Conservation (phyloP, 1,139 yeast species). For the Sugiyamaella castrensis region DNA sequence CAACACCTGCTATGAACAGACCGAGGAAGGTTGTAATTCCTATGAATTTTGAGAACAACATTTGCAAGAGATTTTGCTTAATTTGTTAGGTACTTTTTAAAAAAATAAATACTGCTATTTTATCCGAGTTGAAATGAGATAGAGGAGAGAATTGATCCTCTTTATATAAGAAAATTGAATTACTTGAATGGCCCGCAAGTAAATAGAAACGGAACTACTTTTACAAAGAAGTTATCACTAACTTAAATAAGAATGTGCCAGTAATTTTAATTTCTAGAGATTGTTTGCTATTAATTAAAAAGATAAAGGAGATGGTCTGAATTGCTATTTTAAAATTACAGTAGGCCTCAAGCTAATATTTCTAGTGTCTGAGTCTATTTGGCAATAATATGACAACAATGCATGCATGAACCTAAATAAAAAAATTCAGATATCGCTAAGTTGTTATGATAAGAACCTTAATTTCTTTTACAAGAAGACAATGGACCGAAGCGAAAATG, state of each 20-base stretch:
- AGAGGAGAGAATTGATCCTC: too few species aligned
- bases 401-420: not conserved
- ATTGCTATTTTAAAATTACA: not conserved
- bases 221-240: not conserved
- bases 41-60: constrained; percentile 3
- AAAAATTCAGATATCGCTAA: not conserved
- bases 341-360: too few species aligned
- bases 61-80: not conserved
- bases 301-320: not conserved
- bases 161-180: too few species aligned
- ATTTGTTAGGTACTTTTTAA: not conserved
- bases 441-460: not conserved
- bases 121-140: too few species aligned
- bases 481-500: not conserved
- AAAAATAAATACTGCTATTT: not conserved
- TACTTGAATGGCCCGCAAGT: too few species aligned
- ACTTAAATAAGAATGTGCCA: not conserved
- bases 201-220: too few species aligned
- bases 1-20: constrained; percentile 1
- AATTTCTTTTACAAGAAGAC: too few species aligned
- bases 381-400: not conserved
- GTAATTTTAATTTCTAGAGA: not conserved
- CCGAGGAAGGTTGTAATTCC: constrained; percentile 2
- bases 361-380: not conserved
- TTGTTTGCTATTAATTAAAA: not conserved